Percentiles rank a stretch among this genome's conserved stretches.
Evolutionary conservation across 768 basidiomycete genomes (phyloP).

Genomic region (Flagelloscypha sp.): DNA sequence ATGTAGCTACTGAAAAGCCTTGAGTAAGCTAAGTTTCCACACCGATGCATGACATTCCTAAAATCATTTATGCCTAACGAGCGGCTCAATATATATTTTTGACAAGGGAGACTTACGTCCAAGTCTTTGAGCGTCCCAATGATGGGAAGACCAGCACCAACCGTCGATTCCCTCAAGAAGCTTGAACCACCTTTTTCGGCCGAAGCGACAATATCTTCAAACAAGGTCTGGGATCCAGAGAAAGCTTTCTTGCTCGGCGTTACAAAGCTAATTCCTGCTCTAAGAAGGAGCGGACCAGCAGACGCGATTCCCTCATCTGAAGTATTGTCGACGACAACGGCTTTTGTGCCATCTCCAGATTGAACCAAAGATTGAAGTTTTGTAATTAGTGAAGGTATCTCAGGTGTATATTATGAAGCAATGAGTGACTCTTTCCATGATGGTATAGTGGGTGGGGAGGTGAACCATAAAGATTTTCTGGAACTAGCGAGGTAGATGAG

Average conservation of each 20-base stretch:
- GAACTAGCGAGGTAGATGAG: conserved; percentile 68
- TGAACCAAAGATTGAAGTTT: conserved; percentile 39
- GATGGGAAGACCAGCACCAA: conserved; percentile 92
- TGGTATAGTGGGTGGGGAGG: conserved; percentile 36
- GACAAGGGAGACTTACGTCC: too few relatives aligned
- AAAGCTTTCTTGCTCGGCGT: conserved; percentile 99
- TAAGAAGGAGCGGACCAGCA: conserved; percentile 73
- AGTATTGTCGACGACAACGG: conserved; percentile 87
- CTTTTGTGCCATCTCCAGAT: conserved; percentile 37
- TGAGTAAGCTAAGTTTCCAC: too few relatives aligned
- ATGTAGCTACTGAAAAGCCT: too few relatives aligned
- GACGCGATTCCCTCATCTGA: conserved; percentile 75
- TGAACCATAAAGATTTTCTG: conserved; percentile 47
- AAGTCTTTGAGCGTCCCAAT: conserved; percentile 89
- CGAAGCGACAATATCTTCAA: conserved; percentile 56
- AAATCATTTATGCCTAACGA: too few relatives aligned
- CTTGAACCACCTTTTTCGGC: conserved; percentile 52
- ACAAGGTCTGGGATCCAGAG: conserved; percentile 63
- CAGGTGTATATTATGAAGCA: conserved; percentile 33
- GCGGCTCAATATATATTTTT: too few relatives aligned
- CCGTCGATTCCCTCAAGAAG: conserved; percentile 83
- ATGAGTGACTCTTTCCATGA: conserved; percentile 41
- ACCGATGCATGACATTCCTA: too few relatives aligned
- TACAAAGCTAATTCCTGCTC: conserved; percentile 74
- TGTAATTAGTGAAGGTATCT: conserved; percentile 30